Evolutionary conservation across 768 basidiomycete species (phyloP).

Genomic region (Trametes punicea): DNA sequence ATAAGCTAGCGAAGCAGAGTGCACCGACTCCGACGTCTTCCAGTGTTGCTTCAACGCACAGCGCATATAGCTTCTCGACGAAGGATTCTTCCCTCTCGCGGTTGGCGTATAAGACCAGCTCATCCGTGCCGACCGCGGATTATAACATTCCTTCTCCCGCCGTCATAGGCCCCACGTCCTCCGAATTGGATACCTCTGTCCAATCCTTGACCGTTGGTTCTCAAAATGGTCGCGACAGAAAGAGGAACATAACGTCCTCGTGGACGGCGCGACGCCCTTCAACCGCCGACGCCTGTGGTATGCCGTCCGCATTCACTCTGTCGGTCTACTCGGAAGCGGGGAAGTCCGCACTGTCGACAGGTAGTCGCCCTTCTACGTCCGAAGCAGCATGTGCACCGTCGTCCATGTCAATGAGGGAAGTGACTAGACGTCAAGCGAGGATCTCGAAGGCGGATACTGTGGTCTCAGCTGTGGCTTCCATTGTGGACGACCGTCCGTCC

Average conservation of each 20-base stretch:
- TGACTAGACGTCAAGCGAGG: background rate
- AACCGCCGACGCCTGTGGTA: background rate
- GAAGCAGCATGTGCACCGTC: background rate
- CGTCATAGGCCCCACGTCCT: too few species aligned
- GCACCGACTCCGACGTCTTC: too few species aligned
- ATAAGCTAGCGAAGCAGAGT: too few species aligned
- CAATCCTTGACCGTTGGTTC: background rate
- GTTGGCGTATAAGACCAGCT: too few species aligned
- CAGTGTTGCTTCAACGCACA: too few species aligned
- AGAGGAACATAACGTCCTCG: background rate
- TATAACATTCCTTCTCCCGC: too few species aligned
- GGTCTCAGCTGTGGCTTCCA: background rate
- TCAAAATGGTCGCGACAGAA: background rate
- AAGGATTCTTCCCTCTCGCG: too few species aligned
- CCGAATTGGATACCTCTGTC: too few species aligned
- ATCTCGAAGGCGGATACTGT: conserved; percentile 8
- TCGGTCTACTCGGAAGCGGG: background rate
- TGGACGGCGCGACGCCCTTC: background rate
- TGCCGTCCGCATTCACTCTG: background rate
- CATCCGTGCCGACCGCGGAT: too few species aligned
- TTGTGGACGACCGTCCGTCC: background rate
- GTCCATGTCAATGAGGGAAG: background rate
- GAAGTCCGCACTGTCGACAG: background rate
- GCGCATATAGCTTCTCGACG: too few species aligned
- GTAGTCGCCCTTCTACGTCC: background rate